These are phyloP conservation scores for Malus orientalis DNA, from an alignment of 306 rosid species.

Conservation along the genomic window DNA sequence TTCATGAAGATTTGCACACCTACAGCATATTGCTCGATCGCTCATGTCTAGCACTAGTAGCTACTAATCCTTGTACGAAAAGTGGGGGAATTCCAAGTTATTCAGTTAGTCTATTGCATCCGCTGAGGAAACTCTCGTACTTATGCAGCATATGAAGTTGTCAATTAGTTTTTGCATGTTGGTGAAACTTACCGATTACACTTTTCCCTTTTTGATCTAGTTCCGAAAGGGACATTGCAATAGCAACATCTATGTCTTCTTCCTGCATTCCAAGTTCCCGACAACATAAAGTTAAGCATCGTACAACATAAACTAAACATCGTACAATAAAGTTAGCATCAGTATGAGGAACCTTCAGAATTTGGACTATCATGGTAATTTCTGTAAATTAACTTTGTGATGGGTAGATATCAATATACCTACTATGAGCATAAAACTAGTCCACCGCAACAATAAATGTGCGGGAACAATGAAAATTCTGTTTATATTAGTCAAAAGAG, in stretches of 20 bases:
- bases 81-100: background rate
- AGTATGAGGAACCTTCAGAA: conserved; percentile 5
- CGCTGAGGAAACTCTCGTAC: background rate
- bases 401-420: background rate
- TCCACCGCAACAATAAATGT: background rate
- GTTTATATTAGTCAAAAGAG: conserved; percentile 16
- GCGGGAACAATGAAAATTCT: background rate
- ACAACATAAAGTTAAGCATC: background rate
- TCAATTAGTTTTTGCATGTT: background rate
- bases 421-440: conserved; percentile 9
- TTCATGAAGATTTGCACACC: background rate
- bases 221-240: conserved; percentile 69
- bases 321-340: background rate
- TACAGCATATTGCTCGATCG: background rate
- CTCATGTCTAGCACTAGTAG: background rate
- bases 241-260: conserved; percentile 60
- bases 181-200: conserved; percentile 46
- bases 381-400: conserved; percentile 10
- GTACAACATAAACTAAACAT: background rate
- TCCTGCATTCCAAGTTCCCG: conserved; percentile 46
- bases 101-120: background rate
- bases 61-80: background rate
- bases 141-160: background rate
- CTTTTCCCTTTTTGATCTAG: conserved; percentile 49
- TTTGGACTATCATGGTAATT: conserved; percentile 19